These are phyloP conservation scores for Papiliotrema nemorosa DNA, from an alignment of 1,284 basidiomycete species.

Conservation along the genomic window DNA sequence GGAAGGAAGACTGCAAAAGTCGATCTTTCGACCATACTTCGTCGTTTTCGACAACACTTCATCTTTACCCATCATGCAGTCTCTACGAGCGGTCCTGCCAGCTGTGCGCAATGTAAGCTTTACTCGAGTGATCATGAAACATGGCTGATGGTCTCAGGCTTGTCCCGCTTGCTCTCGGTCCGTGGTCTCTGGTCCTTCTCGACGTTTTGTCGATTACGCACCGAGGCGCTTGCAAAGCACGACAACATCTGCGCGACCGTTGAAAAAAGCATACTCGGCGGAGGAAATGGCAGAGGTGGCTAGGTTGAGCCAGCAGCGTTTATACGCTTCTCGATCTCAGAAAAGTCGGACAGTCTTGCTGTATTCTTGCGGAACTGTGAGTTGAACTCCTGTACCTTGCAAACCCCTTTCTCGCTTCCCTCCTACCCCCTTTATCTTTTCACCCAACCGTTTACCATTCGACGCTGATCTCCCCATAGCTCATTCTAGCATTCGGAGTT, in stretches of 20 bases:
- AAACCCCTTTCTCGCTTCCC: neutral
- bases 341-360: slow-evolving; percentile 35
- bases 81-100: neutral
- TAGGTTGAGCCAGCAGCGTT: slow-evolving; percentile 21
- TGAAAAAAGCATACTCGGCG: slow-evolving; percentile 16
- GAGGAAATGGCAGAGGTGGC: slow-evolving; percentile 4
- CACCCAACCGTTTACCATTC: neutral
- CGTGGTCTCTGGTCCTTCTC: neutral
- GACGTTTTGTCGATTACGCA: neutral
- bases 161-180: neutral
- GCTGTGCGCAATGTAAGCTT: neutral
- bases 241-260: neutral
- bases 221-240: neutral
- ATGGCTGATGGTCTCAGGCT: neutral
- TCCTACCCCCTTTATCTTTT: neutral
- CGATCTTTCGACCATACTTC: too few relatives aligned
- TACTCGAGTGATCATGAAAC: neutral
- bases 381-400: slow-evolving; percentile 9
- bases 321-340: slow-evolving; percentile 36
- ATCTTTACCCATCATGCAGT: neutral
- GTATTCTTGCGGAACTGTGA: slow-evolving; percentile 38
- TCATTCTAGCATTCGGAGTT: slow-evolving; percentile 74
- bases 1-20: neutral
- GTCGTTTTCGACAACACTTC: neutral
- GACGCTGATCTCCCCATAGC: slow-evolving; percentile 50